Percentiles rank a stretch among this genome's conserved stretches.
Evolutionary conservation across 306 rosid genomes (phyloP).

Genomic region (Alnus glutinosa): DNA sequence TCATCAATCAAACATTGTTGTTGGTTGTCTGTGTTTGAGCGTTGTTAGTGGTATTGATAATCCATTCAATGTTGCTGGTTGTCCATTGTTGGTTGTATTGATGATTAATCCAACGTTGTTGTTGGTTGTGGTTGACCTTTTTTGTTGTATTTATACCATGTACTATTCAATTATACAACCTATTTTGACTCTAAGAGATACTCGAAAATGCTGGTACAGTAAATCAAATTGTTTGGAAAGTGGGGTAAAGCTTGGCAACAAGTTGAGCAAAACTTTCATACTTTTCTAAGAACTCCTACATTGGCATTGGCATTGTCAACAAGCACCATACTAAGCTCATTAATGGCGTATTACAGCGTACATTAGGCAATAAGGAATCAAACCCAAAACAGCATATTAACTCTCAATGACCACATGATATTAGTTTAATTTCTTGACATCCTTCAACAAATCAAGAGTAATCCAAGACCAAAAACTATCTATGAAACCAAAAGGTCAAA

Average conservation of each 20-base stretch:
- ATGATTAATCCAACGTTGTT: too few species aligned
- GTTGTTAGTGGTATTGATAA: too few species aligned
- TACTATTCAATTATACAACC: neutral
- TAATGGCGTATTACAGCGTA: neutral
- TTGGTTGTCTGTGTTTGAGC: too few species aligned
- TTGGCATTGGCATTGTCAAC: slow-evolving; percentile 20
- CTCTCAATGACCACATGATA: neutral
- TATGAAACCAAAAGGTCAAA: too few species aligned
- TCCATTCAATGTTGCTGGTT: too few species aligned
- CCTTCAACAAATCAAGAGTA: neutral
- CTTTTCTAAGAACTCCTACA: slow-evolving; percentile 77
- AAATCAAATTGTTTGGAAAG: slow-evolving; percentile 31
- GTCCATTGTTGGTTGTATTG: too few species aligned
- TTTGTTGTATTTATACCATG: neutral
- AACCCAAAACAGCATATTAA: neutral
- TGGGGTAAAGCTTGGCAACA: slow-evolving; percentile 73
- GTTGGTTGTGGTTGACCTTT: too few species aligned
- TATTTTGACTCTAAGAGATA: neutral
- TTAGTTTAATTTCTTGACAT: neutral
- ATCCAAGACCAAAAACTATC: neutral
- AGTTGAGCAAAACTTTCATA: slow-evolving; percentile 85
- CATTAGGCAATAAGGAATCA: neutral
- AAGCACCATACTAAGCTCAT: neutral
- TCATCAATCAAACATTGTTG: too few species aligned
- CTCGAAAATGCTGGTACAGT: slow-evolving; percentile 1